Evolutionary conservation across 768 basidiomycete genomes (phyloP), one percentile per base, ranked within the genome.

Genomic region (Lactarius pseudohatsudake): DNA sequence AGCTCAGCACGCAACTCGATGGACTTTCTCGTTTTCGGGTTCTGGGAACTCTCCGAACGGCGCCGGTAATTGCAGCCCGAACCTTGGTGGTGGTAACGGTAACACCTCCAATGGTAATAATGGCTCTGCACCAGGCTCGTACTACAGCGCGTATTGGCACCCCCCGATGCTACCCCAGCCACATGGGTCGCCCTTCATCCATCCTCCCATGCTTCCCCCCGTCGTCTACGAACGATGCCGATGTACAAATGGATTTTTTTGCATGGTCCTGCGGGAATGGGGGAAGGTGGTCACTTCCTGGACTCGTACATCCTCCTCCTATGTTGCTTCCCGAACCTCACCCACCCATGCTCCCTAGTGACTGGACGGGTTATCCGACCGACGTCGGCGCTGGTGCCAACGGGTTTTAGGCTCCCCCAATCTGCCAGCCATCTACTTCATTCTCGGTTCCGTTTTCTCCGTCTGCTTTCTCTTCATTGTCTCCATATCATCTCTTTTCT

Each of bases 241-340:
- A 90, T 63, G 82, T 84, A 22, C 83, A 85, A 20, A 89, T 90
- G 86, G 89, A 91, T 70, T 91, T 85, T 85, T 69, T 78, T 90
- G 7, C 89, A 91, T 64, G 84, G 84, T 36, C 85, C 85, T 10
- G 74, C 85, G 81, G 83, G n/a, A 81, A 81, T 28, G 89, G 90
- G 55, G 5, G 90, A 91, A 55, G 69, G 70, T 16, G 88, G 89
- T 26, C 81, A 79, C 64, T 75, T 91, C 50, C 84, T 84, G 64
- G 79, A 80, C 4, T 75, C 81, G 16, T 85, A 84, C 62, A 72
- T 85, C 54, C 85, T 72, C 84, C 84, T 20, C 84, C 85, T 10
- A 85, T 85, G 85, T 60, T 81, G 32, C 79, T 78, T 18, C 82
- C 80, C 22, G 72, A 78, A 72, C 72, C 74, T 0, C 78, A 79